Percentiles rank a stretch among this genome's conserved stretches.
Evolutionary conservation across 2,329 filamentous ascomycete genomes (phyloP).

Genomic region (Penicillium psychrosexuale): DNA sequence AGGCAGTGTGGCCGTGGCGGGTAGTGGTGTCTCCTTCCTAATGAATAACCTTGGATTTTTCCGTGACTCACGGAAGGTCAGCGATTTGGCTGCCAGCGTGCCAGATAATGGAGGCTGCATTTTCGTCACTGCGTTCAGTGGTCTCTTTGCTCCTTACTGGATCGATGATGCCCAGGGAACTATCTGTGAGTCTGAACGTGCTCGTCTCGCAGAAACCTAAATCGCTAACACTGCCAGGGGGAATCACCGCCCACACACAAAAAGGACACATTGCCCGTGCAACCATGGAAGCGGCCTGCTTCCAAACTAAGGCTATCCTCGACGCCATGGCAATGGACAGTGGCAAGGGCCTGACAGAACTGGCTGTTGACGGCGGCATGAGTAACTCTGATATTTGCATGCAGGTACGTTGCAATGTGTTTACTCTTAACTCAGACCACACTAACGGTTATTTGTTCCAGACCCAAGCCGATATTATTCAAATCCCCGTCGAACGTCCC

Average conservation of each 20-base stretch:
- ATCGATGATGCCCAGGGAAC: constrained; percentile 90
- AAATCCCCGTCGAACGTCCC: constrained; percentile 78
- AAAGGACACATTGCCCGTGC: constrained; percentile 84
- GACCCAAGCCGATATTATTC: constrained; percentile 80
- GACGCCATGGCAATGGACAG: constrained; percentile 89
- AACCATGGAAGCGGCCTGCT: constrained; percentile 86
- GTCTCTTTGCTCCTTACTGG: constrained; percentile 91
- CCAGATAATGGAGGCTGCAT: constrained; percentile 78
- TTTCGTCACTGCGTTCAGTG: constrained; percentile 87
- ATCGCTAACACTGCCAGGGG: constrained; percentile 50
- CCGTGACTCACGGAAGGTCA: constrained; percentile 60
- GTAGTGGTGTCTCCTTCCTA: constrained; percentile 73
- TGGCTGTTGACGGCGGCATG: constrained; percentile 86
- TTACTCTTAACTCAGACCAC: constrained; percentile 40
- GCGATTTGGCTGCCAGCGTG: constrained; percentile 61
- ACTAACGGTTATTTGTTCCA: neutral
- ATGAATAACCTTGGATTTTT: constrained; percentile 65
- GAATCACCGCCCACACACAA: constrained; percentile 80
- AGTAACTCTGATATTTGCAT: constrained; percentile 85
- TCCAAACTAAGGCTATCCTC: constrained; percentile 87
- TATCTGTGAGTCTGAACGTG: constrained; percentile 56
- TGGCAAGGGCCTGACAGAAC: constrained; percentile 66
- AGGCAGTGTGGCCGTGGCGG: constrained; percentile 78
- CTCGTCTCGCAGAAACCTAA: neutral
- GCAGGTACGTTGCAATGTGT: constrained; percentile 53